Conservation (phyloP, 2,329 filamentous ascomycete genomes). For the Xylaria sp. region DNA sequence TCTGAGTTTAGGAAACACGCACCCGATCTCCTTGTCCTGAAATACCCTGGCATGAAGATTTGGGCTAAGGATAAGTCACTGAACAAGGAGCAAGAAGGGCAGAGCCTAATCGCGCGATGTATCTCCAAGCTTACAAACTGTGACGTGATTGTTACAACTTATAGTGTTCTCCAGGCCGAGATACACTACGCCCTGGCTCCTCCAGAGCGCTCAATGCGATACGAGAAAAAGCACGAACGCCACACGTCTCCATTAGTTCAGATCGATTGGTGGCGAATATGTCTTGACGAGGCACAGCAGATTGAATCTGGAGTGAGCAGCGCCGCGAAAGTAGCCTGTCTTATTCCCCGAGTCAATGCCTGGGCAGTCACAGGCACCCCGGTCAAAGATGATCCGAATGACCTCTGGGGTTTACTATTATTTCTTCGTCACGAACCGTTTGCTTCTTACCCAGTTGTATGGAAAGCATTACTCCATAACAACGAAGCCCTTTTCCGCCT, state of each 20-base stretch:
- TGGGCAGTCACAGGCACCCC: conserved; percentile 96
- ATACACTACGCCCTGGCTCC: conserved; percentile 79
- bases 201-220: conserved; percentile 75
- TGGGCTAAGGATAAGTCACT: conserved; percentile 32
- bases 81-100: conserved; percentile 30
- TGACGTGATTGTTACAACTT: conserved; percentile 73
- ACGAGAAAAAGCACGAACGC: conserved; percentile 72
- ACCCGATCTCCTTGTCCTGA: conserved; percentile 64
- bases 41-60: conserved; percentile 64
- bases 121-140: conserved; percentile 59
- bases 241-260: conserved; percentile 80
- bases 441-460: conserved; percentile 70
- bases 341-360: conserved; percentile 84
- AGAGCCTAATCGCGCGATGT: conserved; percentile 52
- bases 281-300: conserved; percentile 87
- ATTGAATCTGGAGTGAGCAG: conserved; percentile 88
- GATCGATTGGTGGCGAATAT: conserved; percentile 88
- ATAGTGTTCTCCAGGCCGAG: conserved; percentile 79
- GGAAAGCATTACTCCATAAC: conserved; percentile 71
- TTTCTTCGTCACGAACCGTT: conserved; percentile 86
- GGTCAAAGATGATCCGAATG: conserved; percentile 79
- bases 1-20: conserved; percentile 69
- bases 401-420: conserved; percentile 81
- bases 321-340: conserved; percentile 80
- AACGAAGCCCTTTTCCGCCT: conserved; percentile 73